phyloP scores from a whole-genome alignment of 1,139 yeast genomes.

The Saccharomyces hybrid region DNA sequence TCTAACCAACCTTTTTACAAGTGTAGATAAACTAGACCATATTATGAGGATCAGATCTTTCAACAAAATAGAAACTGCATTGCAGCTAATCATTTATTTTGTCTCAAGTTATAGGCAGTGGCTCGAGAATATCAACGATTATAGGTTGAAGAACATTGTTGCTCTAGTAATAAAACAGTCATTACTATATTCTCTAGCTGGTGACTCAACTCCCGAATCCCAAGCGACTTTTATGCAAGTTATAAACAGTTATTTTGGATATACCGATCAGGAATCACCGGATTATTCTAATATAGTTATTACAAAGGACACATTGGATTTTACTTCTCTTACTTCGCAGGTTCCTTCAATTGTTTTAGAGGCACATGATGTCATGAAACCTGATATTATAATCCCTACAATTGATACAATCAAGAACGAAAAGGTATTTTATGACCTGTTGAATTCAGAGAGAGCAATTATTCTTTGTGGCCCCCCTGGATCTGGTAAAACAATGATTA shows the following conservation, averaged over 20 bases:
- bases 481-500: slow-evolving; percentile 91
- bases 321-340: slow-evolving; percentile 42
- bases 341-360: slow-evolving; percentile 49
- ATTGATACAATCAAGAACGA: slow-evolving; percentile 70
- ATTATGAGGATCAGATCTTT: neutral
- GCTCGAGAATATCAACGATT: neutral
- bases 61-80: neutral
- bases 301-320: slow-evolving; percentile 40
- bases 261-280: neutral
- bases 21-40: neutral
- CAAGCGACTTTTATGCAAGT: neutral
- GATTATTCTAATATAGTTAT: slow-evolving; percentile 41
- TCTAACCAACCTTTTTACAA: neutral
- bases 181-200: neutral
- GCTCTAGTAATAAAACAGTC: neutral
- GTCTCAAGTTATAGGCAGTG: neutral
- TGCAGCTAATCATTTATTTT: neutral
- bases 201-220: neutral
- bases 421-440: slow-evolving; percentile 46
- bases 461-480: slow-evolving; percentile 96
- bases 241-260: neutral
- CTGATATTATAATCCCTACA: slow-evolving; percentile 71
- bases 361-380: slow-evolving; percentile 53
- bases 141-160: neutral
- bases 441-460: slow-evolving; percentile 53